phyloP scores from a whole-genome alignment of 1,284 basidiomycete species.

The Phylloporus gajari region DNA sequence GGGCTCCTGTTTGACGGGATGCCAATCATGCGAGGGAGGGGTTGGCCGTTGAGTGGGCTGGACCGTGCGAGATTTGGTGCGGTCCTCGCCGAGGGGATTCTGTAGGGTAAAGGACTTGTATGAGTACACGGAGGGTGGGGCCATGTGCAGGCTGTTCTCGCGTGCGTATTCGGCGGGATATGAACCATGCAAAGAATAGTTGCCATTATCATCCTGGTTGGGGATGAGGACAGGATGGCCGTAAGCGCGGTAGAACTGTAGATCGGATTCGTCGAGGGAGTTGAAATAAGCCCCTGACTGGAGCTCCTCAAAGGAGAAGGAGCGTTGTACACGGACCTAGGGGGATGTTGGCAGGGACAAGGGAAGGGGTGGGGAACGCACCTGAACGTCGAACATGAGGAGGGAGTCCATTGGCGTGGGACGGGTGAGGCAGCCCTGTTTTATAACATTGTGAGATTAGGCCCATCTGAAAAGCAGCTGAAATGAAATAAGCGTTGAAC shows the following conservation, averaged over 20 bases:
- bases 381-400: too few relatives aligned
- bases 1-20: slow-evolving; percentile 37
- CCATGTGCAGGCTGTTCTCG: neutral
- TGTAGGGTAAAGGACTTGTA: slow-evolving; percentile 46
- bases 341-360: neutral
- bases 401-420: too few relatives aligned
- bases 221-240: slow-evolving; percentile 47
- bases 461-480: too few relatives aligned
- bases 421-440: too few relatives aligned
- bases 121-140: slow-evolving; percentile 8
- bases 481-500: too few relatives aligned
- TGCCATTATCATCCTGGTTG: slow-evolving; percentile 27
- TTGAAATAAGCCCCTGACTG: slow-evolving; percentile 46
- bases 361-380: too few relatives aligned
- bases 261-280: slow-evolving; percentile 43
- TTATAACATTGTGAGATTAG: too few relatives aligned
- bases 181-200: slow-evolving; percentile 21
- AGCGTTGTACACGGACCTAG: slow-evolving; percentile 43
- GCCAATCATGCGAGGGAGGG: slow-evolving; percentile 28
- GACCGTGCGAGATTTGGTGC: neutral
- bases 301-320: slow-evolving; percentile 47
- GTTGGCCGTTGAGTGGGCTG: neutral
- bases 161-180: neutral
- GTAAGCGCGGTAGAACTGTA: slow-evolving; percentile 45
- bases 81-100: slow-evolving; percentile 36